Base-by-base conservation (phyloP, 1,284 basidiomycete genomes). In the Sporisorium sorghi region DNA sequence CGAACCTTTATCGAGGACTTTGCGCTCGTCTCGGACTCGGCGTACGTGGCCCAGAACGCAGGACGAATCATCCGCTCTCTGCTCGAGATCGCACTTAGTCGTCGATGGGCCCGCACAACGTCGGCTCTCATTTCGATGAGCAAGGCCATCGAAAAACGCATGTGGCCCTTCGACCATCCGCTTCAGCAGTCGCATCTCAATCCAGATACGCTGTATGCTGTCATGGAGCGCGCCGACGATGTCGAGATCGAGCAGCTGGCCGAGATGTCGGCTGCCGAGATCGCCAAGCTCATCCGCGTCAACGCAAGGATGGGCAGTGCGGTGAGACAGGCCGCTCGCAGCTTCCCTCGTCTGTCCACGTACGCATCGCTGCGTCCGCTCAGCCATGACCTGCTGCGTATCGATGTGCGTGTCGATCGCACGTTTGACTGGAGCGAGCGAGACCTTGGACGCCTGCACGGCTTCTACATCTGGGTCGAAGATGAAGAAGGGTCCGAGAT, bases 111-210 rank as follows among this genome's bases (percentile, higher is more conserved):
- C 0, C 90, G 89, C 71, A 90, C 90, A 26, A 90, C 92, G 8
- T 87, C 89, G 1, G 91, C 93, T 23, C 88, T 99, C 24, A 91
- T 97, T 87, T 91, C 91, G 19, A 89, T 99, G 86, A 93, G 93
- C 87, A 99, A 98, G 86, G 82, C 85, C 12, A 85, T 86, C 58
- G 86, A 87, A 59, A 84, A 92, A 80, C 90, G 93, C 19, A 87
- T 97, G 80, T 99, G 97, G 97, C 93, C 95, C 0, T 98, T 92
- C 84, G 92, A 96, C 56, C 93, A 99, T 74, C 97, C 96, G 5
- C 86, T 99, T 12, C 59, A 65, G 33, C 77, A 78, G 89, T 87
- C 73, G 93, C 97, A 84, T 91, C 92, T 82, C 83, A 65, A 70
- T 87, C 54, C 73, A 10, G 85, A 87, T 47, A 89, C 94, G 5